Evolutionary conservation across 306 rosid species (phyloP), one percentile per base, ranked within the genome.

Genomic region (Pterocarpus macrocarpus): DNA sequence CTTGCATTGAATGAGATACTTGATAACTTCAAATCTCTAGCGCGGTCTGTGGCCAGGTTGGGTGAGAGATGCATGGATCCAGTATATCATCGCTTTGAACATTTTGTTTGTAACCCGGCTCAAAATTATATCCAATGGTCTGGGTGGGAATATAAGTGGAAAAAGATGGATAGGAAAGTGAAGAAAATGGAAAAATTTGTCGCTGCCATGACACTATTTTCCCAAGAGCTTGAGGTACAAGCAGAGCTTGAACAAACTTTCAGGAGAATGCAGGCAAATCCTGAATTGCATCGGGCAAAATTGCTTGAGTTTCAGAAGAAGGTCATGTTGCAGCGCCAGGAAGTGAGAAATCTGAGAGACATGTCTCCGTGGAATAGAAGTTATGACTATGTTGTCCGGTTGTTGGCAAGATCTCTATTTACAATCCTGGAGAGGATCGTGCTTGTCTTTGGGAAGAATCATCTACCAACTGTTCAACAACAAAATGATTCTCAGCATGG

Each of bases 131-230:
- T 88, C 30, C 89, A 86, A 0, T 96, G 97, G 93, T 72, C 82
- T 36, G 93, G 94, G 2, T 93, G 94, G 99, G 91, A 87, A 4
- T 96, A 96, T 64, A 89, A 61, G 74, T 85, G 76, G 90, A 90
- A 86, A 69, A 96, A 92, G 81, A 96, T 96, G 99, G 97, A 93
- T 80, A 90, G 79, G 80, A 93, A 92, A 75, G 86, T 92, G 87
- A 92, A 85, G 90, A 96, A 92, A 82, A 92, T 96, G 98, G 91
- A 92, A 67, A 88, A 87, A 56, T 87, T 96, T 76, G 84, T 88
- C 64, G 84, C 84, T 0, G 84, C 84, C 39, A 85, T 90, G 66
- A 74, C 89, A 39, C 97, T 92, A 52, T 82, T 86, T 79, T 87
- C 84, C n/a, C 89, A 90, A 44, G 97, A 93, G 88, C 74, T 88